Conservation (phyloP, 352 stramenopile species). For the Phytophthora sp. region DNA sequence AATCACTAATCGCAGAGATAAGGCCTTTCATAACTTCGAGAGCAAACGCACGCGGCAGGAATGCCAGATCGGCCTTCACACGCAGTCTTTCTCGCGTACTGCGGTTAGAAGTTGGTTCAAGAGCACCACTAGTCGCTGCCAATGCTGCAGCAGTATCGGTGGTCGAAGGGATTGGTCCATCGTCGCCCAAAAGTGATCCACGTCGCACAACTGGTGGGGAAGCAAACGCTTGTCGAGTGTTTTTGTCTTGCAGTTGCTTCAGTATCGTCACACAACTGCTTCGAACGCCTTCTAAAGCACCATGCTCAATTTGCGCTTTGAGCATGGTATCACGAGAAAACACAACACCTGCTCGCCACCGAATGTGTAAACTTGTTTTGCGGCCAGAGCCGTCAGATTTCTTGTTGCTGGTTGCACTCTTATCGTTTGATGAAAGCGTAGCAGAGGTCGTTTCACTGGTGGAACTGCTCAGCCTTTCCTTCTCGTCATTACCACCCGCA, state of each 20-base stretch:
- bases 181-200: slow-evolving; percentile 12
- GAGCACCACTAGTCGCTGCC: neutral
- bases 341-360: slow-evolving; percentile 29
- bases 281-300: slow-evolving; percentile 34
- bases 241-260: slow-evolving; percentile 26
- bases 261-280: slow-evolving; percentile 23
- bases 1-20: slow-evolving; percentile 40
- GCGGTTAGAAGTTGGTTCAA: slow-evolving; percentile 6
- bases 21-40: slow-evolving; percentile 64
- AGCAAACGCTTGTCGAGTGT: slow-evolving; percentile 2
- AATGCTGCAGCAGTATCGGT: slow-evolving; percentile 10
- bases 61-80: slow-evolving; percentile 18
- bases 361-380: slow-evolving; percentile 23
- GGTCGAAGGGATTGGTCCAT: neutral
- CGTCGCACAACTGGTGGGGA: slow-evolving; percentile 1
- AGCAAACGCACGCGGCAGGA: slow-evolving; percentile 45
- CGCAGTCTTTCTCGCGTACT: slow-evolving; percentile 4
- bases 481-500: neutral
- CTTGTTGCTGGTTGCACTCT: neutral
- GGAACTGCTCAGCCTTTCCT: neutral
- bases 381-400: neutral
- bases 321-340: slow-evolving; percentile 41
- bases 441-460: neutral
- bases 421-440: neutral
- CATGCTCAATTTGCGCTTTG: slow-evolving; percentile 34